Evolutionary conservation across 495 filamentous ascomycete species (phyloP), one percentile per base, ranked within the genome.

Genomic region (Neurospora sp.): DNA sequence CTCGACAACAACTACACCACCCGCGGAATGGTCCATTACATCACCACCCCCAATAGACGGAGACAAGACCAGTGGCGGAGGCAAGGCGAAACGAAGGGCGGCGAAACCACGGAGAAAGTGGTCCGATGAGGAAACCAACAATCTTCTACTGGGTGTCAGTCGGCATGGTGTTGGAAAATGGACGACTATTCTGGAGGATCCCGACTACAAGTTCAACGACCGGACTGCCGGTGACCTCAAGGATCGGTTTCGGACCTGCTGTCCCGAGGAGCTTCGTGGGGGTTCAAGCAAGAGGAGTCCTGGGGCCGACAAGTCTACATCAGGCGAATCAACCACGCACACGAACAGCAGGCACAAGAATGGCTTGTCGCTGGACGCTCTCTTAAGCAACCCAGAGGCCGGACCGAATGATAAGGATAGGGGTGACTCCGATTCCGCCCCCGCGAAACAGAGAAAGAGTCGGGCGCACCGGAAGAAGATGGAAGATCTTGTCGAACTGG

Each of bases 141-240:
- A 91, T 71, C 82, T 97, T 12, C 80, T 96, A 38, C 85, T 89
- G 71, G 94, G 93, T 2, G 93, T 96, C 20, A 86, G 89, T 48
- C 91, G 90, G 73, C 92, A 94, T 79, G 94, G 94, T 0, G 90
- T 96, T 71, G 94, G 94, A 23, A 93, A 90, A 78, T 97, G 94
- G 94, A 96, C 91, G 44, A 88, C 89, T 59, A 96, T 97, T 18
- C 80, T 96, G n/a, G 86, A 91, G 12, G 90, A 94, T 73, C 83
- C 89, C 1, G 89, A 90, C 37, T 91, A 92, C 76, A 84, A 83
- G 20, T 97, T 97, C 82, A 90, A 94, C 76, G 86, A 87, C 40
- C 87, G 94, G 48, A 91, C 89, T 39, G 89, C 92, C 20, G 89
- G 92, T 12, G 94, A 97, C 78, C 81, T 97, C 73, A 97, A 97